Evolutionary conservation across 78 protist genomes (phyloP), one percentile per base, ranked within the genome.

Genomic region (Dictyostelium intermedium): DNA sequence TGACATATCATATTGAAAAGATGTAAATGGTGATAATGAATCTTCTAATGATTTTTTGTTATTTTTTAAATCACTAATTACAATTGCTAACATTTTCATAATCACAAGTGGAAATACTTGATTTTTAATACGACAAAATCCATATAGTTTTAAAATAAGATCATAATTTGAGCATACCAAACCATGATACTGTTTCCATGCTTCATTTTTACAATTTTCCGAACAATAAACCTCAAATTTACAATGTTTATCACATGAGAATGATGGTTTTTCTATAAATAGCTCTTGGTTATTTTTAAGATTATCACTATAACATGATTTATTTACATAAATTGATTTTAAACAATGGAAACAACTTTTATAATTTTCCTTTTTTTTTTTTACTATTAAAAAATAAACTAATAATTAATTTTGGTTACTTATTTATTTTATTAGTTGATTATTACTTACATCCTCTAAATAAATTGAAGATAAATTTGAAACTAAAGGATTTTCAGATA

Each of bases 101-200:
- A 89, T 89, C 16, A 89, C 32, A 3, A 89, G 37, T 78, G 94
- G 94, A 47, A 63, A 63, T 8, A 84, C 73, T 34, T 80, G 94
- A 61, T 80, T 41, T 66, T 78, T 34, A 7, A 56, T 37, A 7
- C 23, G 27, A 72, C 79, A 72, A 34, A 72, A 72, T 72, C 43
- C 39, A 53, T 50, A 50, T 16, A 50, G 11, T 30, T 41, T 41
- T 27, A 50, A 80, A 23, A 37, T 25, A 5, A 35, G n/a, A 7
- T 50, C 85, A 80, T 50, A 77, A 10, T 30, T 30, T 30, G 73
- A 25, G 30, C 94, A 89, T 50, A 80, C 6, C 8, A 89, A 11
- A 18, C 32, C 14, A 89, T 89, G 94, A 47, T 89, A 89, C 27
- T 81, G 70, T 30, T 69, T 18, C 69, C 80, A 63, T 30, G 87